Evolutionary conservation across 495 filamentous ascomycete species (phyloP).

Genomic region (Lasiosphaeria ovina): DNA sequence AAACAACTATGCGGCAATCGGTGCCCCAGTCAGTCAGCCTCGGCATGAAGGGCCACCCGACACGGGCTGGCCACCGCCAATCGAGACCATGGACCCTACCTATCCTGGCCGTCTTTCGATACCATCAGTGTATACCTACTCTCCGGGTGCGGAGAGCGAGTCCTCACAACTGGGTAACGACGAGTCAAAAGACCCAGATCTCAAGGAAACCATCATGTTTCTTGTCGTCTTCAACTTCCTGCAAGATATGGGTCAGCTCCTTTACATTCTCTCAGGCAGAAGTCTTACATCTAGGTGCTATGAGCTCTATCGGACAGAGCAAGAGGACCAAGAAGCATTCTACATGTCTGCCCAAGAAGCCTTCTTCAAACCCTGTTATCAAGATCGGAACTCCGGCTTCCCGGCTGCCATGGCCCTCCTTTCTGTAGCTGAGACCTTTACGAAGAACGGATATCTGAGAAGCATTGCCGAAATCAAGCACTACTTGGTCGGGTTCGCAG

Average conservation of each 20-base stretch:
- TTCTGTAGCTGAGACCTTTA: constrained; percentile 10
- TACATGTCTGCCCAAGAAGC: background rate
- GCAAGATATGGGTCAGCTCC: constrained; percentile 3
- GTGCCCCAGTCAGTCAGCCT: no score
- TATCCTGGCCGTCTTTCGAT: no score
- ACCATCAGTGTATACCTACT: background rate
- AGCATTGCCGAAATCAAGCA: constrained; percentile 12
- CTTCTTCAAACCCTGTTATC: background rate
- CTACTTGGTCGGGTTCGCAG: constrained; percentile 8
- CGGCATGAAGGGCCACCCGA: no score
- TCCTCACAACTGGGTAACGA: background rate
- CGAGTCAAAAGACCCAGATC: background rate
- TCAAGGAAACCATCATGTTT: constrained; percentile 8
- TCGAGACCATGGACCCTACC: no score
- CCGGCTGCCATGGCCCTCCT: constrained; percentile 2
- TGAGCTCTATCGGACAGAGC: constrained; percentile 1
- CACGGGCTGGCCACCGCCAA: no score
- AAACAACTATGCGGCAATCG: no score
- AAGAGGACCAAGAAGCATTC: constrained; percentile 1
- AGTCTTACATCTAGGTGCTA: constrained; percentile 2
- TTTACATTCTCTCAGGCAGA: constrained; percentile 6
- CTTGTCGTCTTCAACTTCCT: constrained; percentile 7
- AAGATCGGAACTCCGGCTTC: background rate
- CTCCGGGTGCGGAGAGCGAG: background rate
- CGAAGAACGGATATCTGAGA: constrained; percentile 2